phyloP scores from a whole-genome alignment of 345 rosid genomes.

The Dimocarpus longan region DNA sequence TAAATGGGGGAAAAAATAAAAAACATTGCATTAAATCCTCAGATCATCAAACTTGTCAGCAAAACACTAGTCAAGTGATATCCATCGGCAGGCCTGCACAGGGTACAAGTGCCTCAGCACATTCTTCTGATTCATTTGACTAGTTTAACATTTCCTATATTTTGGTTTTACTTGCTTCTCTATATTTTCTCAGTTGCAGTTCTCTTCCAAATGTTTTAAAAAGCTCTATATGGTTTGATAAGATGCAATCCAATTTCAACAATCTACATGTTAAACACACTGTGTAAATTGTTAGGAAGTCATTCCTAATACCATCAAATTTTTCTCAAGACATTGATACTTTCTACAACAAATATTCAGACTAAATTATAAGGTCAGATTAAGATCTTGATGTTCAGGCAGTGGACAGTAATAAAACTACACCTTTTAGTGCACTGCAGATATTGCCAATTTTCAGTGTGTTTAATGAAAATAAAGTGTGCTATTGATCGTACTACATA shows the following conservation, averaged over 20 bases:
- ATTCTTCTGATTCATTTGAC: neutral
- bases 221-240: neutral
- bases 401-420: neutral
- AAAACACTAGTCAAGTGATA: neutral
- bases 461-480: neutral
- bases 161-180: neutral
- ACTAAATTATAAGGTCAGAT: neutral
- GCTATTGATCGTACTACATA: neutral
- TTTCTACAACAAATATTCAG: neutral
- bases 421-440: neutral
- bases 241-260: conserved; percentile 5
- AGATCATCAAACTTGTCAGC: neutral
- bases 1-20: neutral
- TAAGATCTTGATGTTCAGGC: conserved; percentile 3
- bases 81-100: neutral
- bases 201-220: neutral
- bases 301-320: neutral
- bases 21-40: neutral
- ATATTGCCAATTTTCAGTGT: neutral
- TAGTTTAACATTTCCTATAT: neutral
- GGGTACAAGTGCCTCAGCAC: neutral
- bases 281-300: neutral
- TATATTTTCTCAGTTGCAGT: neutral
- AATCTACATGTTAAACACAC: neutral
- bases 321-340: neutral